Evolutionary conservation across 768 basidiomycete genomes (phyloP).

Genomic region (Chalciporus pseudorubinellus): DNA sequence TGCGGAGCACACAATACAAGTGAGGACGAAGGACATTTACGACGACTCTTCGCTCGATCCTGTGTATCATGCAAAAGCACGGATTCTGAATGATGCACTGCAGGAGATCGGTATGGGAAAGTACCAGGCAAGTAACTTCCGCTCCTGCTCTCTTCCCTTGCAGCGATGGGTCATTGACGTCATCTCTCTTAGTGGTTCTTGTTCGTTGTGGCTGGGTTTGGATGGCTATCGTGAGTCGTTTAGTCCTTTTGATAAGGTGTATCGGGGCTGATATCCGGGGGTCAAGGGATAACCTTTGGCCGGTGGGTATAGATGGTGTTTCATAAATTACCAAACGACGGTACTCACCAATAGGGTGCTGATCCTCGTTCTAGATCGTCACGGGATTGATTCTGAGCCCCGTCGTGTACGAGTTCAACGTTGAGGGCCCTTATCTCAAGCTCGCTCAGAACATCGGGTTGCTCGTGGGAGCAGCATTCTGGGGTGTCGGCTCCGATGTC

Average conservation of each 20-base stretch:
- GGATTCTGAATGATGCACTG: slow-evolving; percentile 55
- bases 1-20: neutral
- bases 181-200: slow-evolving; percentile 47
- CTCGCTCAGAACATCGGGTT: slow-evolving; percentile 73
- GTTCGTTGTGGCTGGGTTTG: slow-evolving; percentile 69
- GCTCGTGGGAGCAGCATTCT: slow-evolving; percentile 65
- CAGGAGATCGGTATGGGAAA: slow-evolving; percentile 72
- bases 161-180: neutral
- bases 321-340: neutral
- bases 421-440: slow-evolving; percentile 59
- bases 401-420: slow-evolving; percentile 63
- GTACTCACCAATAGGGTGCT: neutral
- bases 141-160: neutral
- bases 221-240: slow-evolving; percentile 65
- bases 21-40: slow-evolving; percentile 24
- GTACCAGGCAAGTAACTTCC: slow-evolving; percentile 48
- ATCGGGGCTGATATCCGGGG: slow-evolving; percentile 1
- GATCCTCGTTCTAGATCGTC: slow-evolving; percentile 43
- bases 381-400: slow-evolving; percentile 64
- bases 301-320: slow-evolving; percentile 40
- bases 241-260: neutral
- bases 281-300: slow-evolving; percentile 68
- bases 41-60: slow-evolving; percentile 43
- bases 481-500: slow-evolving; percentile 66
- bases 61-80: slow-evolving; percentile 56